Conservation (phyloP, 169 alveolate genomes). For the Theileria equi region DNA sequence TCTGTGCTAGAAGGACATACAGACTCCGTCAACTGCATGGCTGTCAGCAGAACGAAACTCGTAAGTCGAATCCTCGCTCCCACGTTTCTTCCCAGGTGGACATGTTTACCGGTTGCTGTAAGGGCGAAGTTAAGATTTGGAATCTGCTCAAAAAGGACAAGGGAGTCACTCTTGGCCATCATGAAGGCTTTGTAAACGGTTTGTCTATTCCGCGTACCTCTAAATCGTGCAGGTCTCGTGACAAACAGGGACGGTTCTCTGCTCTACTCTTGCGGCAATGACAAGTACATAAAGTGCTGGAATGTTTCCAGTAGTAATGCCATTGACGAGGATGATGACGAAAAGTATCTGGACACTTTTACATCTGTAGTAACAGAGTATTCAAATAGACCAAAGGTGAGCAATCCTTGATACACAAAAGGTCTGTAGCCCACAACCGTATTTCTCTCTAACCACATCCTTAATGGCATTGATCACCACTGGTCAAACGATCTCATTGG, state of each 20-base stretch:
- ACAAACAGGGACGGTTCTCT: constrained; percentile 71
- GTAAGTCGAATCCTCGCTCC: constrained; percentile 33
- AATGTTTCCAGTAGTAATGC: constrained; percentile 48
- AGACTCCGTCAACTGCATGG: constrained; percentile 90
- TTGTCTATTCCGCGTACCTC: neutral
- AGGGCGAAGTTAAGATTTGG: constrained; percentile 95
- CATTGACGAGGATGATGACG: constrained; percentile 57
- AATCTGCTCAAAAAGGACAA: constrained; percentile 85
- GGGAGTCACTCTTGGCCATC: constrained; percentile 84
- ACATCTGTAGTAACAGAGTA: neutral
- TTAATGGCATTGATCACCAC: constrained; percentile 87
- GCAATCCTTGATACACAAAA: neutral
- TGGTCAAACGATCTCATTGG: constrained; percentile 62
- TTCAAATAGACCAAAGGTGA: neutral
- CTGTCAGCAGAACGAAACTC: constrained; percentile 72
- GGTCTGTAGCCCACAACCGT: constrained; percentile 23
- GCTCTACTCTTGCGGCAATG: constrained; percentile 89
- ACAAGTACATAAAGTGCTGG: constrained; percentile 82
- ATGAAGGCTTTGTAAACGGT: constrained; percentile 92
- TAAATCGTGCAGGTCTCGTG: constrained; percentile 74
- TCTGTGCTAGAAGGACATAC: constrained; percentile 93
- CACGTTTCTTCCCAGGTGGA: constrained; percentile 62
- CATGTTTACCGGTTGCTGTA: constrained; percentile 91
- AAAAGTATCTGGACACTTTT: neutral
- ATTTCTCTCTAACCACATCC: constrained; percentile 39